phyloP scores from a whole-genome alignment of 345 rosid genomes.

The Lagerstroemia speciosa region DNA sequence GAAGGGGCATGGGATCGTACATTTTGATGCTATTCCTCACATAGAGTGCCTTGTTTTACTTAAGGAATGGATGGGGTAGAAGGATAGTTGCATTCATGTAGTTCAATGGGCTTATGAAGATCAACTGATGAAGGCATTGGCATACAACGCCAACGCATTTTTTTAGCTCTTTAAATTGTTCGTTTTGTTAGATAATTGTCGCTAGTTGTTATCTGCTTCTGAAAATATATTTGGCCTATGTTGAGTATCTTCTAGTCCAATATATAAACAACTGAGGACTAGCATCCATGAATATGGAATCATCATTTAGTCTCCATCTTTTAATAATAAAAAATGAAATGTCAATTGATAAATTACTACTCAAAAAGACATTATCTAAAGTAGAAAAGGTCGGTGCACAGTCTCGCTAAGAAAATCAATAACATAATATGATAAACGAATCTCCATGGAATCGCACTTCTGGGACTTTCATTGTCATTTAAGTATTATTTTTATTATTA shows the following conservation, averaged over 20 bases:
- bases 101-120: background rate
- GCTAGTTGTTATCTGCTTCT: too few species aligned
- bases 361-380: background rate
- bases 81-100: background rate
- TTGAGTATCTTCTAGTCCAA: too few species aligned
- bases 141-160: too few species aligned
- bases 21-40: slow-evolving; percentile 15
- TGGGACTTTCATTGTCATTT: background rate
- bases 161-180: too few species aligned
- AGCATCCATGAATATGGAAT: too few species aligned
- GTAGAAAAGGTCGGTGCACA: background rate
- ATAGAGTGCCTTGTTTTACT: slow-evolving; percentile 24
- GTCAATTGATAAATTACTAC: too few species aligned
- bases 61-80: background rate
- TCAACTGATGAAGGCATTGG: background rate
- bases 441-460: background rate
- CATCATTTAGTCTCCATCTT: too few species aligned
- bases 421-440: background rate
- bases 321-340: too few species aligned
- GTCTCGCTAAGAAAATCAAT: background rate
- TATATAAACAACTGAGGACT: too few species aligned
- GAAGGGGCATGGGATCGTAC: background rate
- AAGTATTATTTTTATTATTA: too few species aligned
- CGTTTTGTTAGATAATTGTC: too few species aligned
- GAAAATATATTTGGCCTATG: too few species aligned